Percentiles rank a stretch among this genome's conserved stretches.
phyloP scores from a whole-genome alignment of 805 yeast species.

The Metahyphopichia silvanorum region DNA sequence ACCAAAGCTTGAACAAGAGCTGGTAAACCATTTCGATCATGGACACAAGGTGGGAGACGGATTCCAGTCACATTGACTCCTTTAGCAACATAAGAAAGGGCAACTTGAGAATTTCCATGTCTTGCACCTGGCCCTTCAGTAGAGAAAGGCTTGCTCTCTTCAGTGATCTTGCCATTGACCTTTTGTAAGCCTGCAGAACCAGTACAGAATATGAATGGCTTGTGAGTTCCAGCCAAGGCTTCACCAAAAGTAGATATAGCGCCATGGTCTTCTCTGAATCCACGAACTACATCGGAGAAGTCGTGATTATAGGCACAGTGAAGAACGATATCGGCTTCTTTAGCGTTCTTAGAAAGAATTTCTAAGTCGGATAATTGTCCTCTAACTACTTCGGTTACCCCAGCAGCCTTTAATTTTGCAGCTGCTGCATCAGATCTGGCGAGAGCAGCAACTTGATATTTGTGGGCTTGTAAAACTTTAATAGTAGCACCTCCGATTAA shows the following conservation, averaged over 20 bases:
- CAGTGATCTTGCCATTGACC: slow-evolving; percentile 6
- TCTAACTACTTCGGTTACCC: slow-evolving; percentile 21
- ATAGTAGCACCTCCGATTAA: slow-evolving; percentile 24
- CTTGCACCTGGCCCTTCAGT: not conserved
- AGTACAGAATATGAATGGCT: slow-evolving; percentile 20
- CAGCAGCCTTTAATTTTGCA: slow-evolving; percentile 12
- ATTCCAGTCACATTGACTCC: slow-evolving; percentile 21
- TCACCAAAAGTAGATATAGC: slow-evolving; percentile 25
- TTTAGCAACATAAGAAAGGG: slow-evolving; percentile 11
- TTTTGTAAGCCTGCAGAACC: slow-evolving; percentile 13
- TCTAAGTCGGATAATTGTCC: slow-evolving; percentile 29
- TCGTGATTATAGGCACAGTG: slow-evolving; percentile 36
- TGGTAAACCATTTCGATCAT: slow-evolving; percentile 25
- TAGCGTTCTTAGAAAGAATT: slow-evolving; percentile 19
- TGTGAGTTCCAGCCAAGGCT: slow-evolving; percentile 23
- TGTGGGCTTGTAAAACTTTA: slow-evolving; percentile 14
- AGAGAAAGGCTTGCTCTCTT: slow-evolving; percentile 5
- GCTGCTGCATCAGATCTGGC: slow-evolving; percentile 29
- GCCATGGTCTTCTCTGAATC: slow-evolving; percentile 16
- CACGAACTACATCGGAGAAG: slow-evolving; percentile 13
- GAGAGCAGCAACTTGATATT: slow-evolving; percentile 24
- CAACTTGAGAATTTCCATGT: slow-evolving; percentile 9
- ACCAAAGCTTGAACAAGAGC: slow-evolving; percentile 1
- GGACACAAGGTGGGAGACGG: slow-evolving; percentile 31
- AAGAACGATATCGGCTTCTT: slow-evolving; percentile 31